phyloP scores from a whole-genome alignment of 148 eudicot species.

The Vaccinium macrocarpon region DNA sequence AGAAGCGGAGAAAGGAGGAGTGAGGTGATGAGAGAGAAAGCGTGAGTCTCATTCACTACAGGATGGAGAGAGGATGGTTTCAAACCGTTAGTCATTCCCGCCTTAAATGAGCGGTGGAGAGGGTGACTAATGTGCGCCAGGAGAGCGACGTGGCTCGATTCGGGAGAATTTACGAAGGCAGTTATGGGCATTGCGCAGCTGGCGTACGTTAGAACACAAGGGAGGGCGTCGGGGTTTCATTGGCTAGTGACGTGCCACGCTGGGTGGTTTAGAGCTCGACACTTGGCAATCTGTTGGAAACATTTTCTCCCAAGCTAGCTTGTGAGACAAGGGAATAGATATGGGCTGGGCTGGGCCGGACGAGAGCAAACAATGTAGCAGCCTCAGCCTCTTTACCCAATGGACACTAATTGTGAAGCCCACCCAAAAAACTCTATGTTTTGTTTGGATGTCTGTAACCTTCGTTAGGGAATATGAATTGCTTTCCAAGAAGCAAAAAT shows the following conservation, averaged over 20 bases:
- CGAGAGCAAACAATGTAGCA: too few relatives aligned
- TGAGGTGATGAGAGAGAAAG: constrained; percentile 12
- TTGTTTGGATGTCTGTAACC: too few relatives aligned
- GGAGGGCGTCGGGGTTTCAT: neutral
- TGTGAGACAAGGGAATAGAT: neutral
- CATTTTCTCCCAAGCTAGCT: neutral
- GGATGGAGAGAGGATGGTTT: neutral
- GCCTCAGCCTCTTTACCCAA: too few relatives aligned
- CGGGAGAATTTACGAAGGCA: neutral
- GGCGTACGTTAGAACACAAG: neutral
- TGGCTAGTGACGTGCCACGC: constrained; percentile 10
- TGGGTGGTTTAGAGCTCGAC: neutral
- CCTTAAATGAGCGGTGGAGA: constrained; percentile 11
- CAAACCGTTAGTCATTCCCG: constrained; percentile 22
- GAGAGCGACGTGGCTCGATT: neutral
- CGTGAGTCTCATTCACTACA: constrained; percentile 17
- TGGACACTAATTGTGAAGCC: too few relatives aligned
- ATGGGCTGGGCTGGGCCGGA: too few relatives aligned
- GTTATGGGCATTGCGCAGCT: neutral
- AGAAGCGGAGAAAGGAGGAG: neutral
- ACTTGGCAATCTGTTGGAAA: neutral
- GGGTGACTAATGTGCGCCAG: constrained; percentile 13
- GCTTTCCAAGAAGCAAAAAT: too few relatives aligned
- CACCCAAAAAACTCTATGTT: too few relatives aligned
- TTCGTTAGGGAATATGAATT: too few relatives aligned